Conservation (phyloP, 2,329 filamentous ascomycete genomes). For the Colletotrichum sp. region DNA sequence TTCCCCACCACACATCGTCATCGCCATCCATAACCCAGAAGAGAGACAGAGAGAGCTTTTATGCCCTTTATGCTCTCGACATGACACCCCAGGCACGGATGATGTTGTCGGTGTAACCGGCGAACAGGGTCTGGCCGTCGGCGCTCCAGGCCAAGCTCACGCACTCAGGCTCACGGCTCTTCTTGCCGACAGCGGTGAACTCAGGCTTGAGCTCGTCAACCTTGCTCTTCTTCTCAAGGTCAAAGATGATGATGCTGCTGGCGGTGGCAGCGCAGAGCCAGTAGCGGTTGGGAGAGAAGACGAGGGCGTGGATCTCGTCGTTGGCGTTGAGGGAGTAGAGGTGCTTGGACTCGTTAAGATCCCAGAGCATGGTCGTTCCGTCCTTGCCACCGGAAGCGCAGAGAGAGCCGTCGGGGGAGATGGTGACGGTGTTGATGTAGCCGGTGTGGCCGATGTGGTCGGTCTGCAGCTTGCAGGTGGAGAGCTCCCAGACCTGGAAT, state of each 20-base stretch:
- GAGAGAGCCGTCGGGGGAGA: constrained; percentile 98
- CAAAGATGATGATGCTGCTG: constrained; percentile 99
- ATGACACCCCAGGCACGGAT: constrained; percentile 98
- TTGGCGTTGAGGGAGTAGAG: constrained; percentile 99
- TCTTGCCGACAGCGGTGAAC: constrained; percentile 95
- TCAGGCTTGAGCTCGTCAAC: constrained; percentile 99
- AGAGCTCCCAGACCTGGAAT: constrained; percentile 96
- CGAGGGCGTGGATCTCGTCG: constrained; percentile 99
- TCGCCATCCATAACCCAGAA: constrained; percentile 22
- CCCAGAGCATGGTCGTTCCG: constrained; percentile 99
- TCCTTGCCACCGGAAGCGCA: constrained; percentile 99
- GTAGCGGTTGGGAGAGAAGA: constrained; percentile 99
- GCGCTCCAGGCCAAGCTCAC: constrained; percentile 96
- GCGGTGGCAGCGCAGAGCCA: constrained; percentile 99
- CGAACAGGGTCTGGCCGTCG: constrained; percentile 98
- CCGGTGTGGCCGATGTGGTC: constrained; percentile 99
- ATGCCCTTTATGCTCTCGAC: constrained; percentile 76
- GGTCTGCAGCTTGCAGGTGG: constrained; percentile 98
- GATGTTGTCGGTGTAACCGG: constrained; percentile 99
- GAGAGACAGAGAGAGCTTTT: constrained; percentile 18
- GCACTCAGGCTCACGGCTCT: constrained; percentile 98
- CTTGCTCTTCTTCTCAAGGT: constrained; percentile 99
- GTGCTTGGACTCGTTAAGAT: constrained; percentile 99
- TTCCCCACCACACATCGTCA: constrained; percentile 19
- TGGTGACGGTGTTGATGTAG: constrained; percentile 99